A percentile compares a stretch with the other conserved stretches of the same genome.
phyloP scores from a whole-genome alignment of 768 basidiomycete species.

The Termitomyces sp. region DNA sequence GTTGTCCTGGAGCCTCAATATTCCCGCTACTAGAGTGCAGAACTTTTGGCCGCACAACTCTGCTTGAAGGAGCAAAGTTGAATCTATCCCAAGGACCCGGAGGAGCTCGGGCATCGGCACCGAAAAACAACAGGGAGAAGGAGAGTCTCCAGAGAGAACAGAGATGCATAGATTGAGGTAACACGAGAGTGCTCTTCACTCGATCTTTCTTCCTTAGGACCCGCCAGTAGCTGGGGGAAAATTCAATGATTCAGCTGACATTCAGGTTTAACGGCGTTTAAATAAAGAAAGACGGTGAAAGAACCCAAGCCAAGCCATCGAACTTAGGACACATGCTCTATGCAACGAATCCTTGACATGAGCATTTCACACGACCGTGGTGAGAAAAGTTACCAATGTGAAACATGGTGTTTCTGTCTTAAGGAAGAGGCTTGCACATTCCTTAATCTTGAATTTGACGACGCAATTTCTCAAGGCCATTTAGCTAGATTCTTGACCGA shows the following conservation, averaged over 20 bases:
- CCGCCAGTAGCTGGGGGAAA: not conserved
- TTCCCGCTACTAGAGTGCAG: conserved; percentile 20
- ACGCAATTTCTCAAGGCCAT: no score
- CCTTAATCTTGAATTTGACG: no score
- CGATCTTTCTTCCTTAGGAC: not conserved
- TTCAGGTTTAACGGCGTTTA: not conserved
- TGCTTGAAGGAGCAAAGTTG: conserved; percentile 31
- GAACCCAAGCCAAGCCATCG: not conserved
- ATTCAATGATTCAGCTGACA: not conserved
- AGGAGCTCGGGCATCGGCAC: conserved; percentile 22
- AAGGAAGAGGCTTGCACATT: no score
- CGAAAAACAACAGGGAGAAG: not conserved
- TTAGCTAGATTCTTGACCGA: no score
- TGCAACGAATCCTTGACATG: not conserved
- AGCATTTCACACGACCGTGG: not conserved
- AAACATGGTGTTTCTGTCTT: not conserved
- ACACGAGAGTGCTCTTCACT: not conserved
- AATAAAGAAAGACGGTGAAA: not conserved
- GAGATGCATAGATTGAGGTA: not conserved
- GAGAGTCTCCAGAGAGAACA: not conserved
- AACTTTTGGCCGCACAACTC: conserved; percentile 24
- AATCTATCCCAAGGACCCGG: conserved; percentile 38
- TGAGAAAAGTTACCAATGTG: not conserved
- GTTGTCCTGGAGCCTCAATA: conserved; percentile 19
- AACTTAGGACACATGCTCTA: not conserved